Percentiles rank a stretch among this genome's conserved stretches.
phyloP scores from a whole-genome alignment of 2,329 filamentous ascomycete species.

The Periconia digitata region DNA sequence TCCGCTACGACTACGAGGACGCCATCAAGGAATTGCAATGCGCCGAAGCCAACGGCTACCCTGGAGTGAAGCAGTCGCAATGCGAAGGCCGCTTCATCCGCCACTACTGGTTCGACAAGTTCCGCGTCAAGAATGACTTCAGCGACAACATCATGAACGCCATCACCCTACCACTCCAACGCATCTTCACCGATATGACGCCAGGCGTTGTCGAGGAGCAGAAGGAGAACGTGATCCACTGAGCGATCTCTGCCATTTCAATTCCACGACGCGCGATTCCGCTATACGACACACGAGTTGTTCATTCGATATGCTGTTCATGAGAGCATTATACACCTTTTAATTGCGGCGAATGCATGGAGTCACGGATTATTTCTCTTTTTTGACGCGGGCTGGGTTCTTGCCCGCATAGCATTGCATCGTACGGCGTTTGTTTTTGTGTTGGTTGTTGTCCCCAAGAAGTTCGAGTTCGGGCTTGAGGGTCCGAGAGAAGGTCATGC shows the following conservation, averaged over 20 bases:
- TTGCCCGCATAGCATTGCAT: neutral
- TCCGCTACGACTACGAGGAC: constrained; percentile 44
- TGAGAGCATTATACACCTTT: neutral
- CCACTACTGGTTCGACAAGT: constrained; percentile 44
- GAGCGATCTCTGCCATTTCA: constrained; percentile 25
- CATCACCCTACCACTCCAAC: constrained; percentile 38
- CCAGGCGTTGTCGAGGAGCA: constrained; percentile 29
- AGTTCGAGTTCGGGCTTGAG: too few species aligned
- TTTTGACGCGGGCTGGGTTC: neutral
- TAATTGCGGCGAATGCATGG: neutral
- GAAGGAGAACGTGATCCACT: constrained; percentile 31
- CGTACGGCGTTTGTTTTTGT: neutral
- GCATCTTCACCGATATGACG: constrained; percentile 34
- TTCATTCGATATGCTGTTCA: neutral
- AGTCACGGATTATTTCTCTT: neutral
- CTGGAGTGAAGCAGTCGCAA: constrained; percentile 36
- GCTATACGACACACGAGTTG: neutral
- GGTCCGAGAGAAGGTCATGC: too few species aligned
- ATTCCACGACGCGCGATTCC: too few species aligned
- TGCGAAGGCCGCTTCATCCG: constrained; percentile 41
- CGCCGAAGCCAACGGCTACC: constrained; percentile 42
- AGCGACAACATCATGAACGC: constrained; percentile 42
- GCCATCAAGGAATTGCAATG: constrained; percentile 42
- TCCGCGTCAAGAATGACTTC: constrained; percentile 35
- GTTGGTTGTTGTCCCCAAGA: neutral